Evolutionary conservation across 2,329 filamentous ascomycete genomes (phyloP).

Genomic region (Xylariaceae sp.): DNA sequence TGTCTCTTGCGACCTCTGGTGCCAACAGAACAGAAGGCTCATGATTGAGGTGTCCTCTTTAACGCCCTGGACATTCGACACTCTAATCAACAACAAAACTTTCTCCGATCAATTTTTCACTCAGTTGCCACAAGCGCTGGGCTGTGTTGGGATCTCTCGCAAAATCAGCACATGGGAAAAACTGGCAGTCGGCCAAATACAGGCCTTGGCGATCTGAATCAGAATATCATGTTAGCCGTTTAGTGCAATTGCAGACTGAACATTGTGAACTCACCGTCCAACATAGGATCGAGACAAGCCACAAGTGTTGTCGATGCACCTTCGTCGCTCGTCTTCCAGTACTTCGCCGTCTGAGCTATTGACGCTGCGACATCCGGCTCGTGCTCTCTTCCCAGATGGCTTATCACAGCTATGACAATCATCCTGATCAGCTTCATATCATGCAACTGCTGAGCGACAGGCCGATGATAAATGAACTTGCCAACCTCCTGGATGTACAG

Average conservation of each 20-base stretch:
- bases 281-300: slow-evolving; percentile 33
- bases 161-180: slow-evolving; percentile 29
- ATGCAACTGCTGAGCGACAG: too few relatives aligned
- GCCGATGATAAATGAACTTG: not conserved
- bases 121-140: slow-evolving; percentile 40
- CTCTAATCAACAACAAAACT: slow-evolving; percentile 31
- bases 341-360: slow-evolving; percentile 26
- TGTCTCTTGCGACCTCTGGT: too few relatives aligned
- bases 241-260: not conserved
- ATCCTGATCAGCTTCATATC: too few relatives aligned
- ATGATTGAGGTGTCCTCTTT: too few relatives aligned
- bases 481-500: slow-evolving; percentile 43
- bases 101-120: slow-evolving; percentile 39
- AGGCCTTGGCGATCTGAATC: slow-evolving; percentile 30
- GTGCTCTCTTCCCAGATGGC: slow-evolving; percentile 35
- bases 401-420: slow-evolving; percentile 31
- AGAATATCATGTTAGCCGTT: slow-evolving; percentile 4
- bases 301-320: slow-evolving; percentile 35
- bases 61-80: too few relatives aligned
- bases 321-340: slow-evolving; percentile 35
- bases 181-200: slow-evolving; percentile 39
- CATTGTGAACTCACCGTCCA: slow-evolving; percentile 26
- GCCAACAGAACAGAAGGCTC: too few relatives aligned
- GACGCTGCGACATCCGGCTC: slow-evolving; percentile 31
- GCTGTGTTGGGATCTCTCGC: slow-evolving; percentile 32